Percentiles rank a stretch among this genome's conserved stretches.
Conservation (phyloP, 768 basidiomycete species). For the Guyanaporus albipodus region DNA sequence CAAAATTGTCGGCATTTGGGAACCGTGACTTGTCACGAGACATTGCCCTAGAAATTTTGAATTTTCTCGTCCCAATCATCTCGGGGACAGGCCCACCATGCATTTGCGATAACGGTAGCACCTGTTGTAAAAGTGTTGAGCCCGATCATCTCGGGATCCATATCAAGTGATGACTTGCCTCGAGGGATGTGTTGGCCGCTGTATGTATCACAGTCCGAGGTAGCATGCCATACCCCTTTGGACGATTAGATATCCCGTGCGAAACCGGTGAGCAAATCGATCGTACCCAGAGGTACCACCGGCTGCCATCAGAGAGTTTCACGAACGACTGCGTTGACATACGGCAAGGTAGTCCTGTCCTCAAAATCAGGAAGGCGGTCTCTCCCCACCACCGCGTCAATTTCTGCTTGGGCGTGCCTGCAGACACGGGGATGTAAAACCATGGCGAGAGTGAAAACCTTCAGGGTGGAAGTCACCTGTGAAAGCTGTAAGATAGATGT, state of each 20-base stretch:
- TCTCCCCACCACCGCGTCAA: neutral
- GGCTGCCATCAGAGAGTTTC: conserved; percentile 4
- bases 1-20: conserved; percentile 6
- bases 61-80: neutral
- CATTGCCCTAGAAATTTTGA: conserved; percentile 5
- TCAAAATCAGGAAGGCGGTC: conserved; percentile 1
- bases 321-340: conserved; percentile 7
- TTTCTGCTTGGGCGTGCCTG: conserved; percentile 6
- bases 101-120: conserved; percentile 8
- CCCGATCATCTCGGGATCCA: neutral
- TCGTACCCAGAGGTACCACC: neutral
- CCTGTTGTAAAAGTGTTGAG: neutral
- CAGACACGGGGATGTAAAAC: neutral
- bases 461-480: neutral
- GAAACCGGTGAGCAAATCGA: no score
- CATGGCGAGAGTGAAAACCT: conserved; percentile 9
- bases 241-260: no score
- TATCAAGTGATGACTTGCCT: conserved; percentile 18
- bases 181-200: conserved; percentile 28
- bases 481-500: neutral
- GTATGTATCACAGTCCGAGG: conserved; percentile 19
- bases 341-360: conserved; percentile 4
- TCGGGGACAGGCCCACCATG: conserved; percentile 2
- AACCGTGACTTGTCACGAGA: conserved; percentile 8
- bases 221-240: conserved; percentile 23